Conservation (phyloP, 2,329 filamentous ascomycete genomes). For the Teratosphaeria viscida region DNA sequence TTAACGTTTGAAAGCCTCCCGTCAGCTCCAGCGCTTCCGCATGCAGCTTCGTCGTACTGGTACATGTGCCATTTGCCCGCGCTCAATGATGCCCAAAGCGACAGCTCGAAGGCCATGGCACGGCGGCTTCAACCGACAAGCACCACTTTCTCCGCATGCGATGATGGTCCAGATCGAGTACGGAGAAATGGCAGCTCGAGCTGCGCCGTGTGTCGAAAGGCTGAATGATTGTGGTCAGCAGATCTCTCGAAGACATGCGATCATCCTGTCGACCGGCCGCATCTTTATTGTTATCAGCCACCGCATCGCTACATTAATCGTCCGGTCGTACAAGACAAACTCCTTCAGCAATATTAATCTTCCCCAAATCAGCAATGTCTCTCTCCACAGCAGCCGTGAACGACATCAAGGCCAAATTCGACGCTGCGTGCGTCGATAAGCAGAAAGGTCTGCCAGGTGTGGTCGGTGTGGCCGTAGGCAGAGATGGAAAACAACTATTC, state of each 20-base stretch:
- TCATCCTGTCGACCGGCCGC: not conserved
- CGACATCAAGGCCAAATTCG: not conserved
- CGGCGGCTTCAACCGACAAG: not conserved
- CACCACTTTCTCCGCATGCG: not conserved
- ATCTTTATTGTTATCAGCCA: not conserved
- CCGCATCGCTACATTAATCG: not conserved
- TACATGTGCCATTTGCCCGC: not conserved
- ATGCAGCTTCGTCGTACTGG: not conserved
- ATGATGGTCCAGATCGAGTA: not conserved
- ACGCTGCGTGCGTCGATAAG: conserved; percentile 1
- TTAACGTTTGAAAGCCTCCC: not conserved
- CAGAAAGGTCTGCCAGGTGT: conserved; percentile 1
- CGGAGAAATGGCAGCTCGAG: not conserved
- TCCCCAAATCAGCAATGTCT: not conserved
- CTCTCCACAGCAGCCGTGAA: not conserved
- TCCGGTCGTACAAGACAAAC: not conserved
- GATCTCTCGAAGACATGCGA: not conserved
- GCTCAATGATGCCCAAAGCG: not conserved
- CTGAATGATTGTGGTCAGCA: not conserved
- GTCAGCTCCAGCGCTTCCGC: not conserved
- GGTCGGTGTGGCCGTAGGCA: not conserved
- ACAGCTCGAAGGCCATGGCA: not conserved
- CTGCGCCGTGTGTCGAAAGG: not conserved
- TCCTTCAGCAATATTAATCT: not conserved
- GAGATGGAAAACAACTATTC: conserved; percentile 1